phyloP scores from a whole-genome alignment of 2,329 filamentous ascomycete genomes.

The Teratosphaeria destructans region DNA sequence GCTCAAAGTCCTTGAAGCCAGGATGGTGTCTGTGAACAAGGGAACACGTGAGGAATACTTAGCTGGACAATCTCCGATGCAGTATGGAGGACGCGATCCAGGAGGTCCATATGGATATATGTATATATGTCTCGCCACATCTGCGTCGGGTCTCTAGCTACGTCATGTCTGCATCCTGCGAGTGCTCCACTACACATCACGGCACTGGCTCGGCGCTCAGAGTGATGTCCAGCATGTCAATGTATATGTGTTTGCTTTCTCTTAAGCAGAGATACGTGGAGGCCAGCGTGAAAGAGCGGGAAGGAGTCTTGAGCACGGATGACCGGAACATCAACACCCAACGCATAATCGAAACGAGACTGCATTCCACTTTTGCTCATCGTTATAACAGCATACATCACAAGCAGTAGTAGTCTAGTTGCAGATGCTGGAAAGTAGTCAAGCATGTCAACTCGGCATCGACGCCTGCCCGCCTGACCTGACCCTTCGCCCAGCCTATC shows the following conservation, averaged over 20 bases:
- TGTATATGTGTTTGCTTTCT: background rate
- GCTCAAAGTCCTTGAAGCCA: background rate
- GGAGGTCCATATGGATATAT: too few species aligned
- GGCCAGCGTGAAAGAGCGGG: background rate
- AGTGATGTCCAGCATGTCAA: too few species aligned
- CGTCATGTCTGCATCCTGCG: background rate
- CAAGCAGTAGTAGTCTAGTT: slow-evolving; percentile 5
- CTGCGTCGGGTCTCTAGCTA: background rate
- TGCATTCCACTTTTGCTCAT: slow-evolving; percentile 3
- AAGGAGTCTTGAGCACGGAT: slow-evolving; percentile 1
- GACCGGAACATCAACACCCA: background rate
- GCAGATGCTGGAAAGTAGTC: slow-evolving; percentile 7
- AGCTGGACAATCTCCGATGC: background rate
- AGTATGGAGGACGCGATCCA: background rate
- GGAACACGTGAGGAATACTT: background rate
- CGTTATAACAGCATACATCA: slow-evolving; percentile 11
- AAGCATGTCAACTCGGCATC: slow-evolving; percentile 3
- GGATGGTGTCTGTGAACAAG: background rate
- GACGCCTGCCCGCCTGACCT: slow-evolving; percentile 1
- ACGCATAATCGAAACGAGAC: background rate
- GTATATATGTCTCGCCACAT: background rate
- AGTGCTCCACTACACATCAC: too few species aligned
- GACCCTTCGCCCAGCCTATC: background rate
- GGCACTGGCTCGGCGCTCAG: too few species aligned
- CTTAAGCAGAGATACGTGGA: background rate